phyloP scores from a whole-genome alignment of 2,329 filamentous ascomycete genomes.

The Coniochaeta prunicola region DNA sequence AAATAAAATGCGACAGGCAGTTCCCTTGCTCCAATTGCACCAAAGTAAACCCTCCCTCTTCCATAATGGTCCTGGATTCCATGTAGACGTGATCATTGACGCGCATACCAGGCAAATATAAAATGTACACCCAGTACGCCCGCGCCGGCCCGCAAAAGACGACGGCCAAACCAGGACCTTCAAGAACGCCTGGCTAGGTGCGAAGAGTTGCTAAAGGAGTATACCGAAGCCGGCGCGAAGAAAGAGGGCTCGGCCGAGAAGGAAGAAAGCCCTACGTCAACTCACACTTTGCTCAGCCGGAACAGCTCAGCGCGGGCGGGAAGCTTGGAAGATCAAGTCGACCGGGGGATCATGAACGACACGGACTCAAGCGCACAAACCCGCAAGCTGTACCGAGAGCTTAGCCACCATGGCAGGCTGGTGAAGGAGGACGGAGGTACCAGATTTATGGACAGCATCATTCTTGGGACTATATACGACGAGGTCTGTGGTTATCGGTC shows the following conservation, averaged over 20 bases:
- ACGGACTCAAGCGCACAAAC: constrained; percentile 13
- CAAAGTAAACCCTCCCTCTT: constrained; percentile 35
- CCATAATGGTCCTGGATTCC: constrained; percentile 5
- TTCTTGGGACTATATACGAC: constrained; percentile 47
- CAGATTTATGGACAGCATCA: constrained; percentile 50
- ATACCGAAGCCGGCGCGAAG: neutral
- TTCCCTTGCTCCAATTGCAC: constrained; percentile 54
- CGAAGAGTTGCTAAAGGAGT: constrained; percentile 47
- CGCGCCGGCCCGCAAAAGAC: constrained; percentile 51
- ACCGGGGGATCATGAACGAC: neutral
- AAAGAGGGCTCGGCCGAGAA: constrained; percentile 31
- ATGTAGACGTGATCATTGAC: constrained; percentile 4
- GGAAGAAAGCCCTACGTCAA: constrained; percentile 6
- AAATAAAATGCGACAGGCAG: constrained; percentile 55
- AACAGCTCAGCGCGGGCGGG: neutral
- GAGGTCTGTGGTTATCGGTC: constrained; percentile 31
- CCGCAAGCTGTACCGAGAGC: constrained; percentile 10
- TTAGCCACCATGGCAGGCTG: constrained; percentile 34
- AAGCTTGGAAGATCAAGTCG: neutral
- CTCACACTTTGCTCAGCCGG: neutral
- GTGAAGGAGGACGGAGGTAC: constrained; percentile 47
- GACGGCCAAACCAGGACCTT: constrained; percentile 53
- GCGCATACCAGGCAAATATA: constrained; percentile 42
- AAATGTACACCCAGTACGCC: constrained; percentile 53
- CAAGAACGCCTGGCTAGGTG: constrained; percentile 53